These are phyloP conservation scores for Amphichorda felina DNA, from an alignment of 2,329 filamentous ascomycete genomes.

Conservation along the genomic window DNA sequence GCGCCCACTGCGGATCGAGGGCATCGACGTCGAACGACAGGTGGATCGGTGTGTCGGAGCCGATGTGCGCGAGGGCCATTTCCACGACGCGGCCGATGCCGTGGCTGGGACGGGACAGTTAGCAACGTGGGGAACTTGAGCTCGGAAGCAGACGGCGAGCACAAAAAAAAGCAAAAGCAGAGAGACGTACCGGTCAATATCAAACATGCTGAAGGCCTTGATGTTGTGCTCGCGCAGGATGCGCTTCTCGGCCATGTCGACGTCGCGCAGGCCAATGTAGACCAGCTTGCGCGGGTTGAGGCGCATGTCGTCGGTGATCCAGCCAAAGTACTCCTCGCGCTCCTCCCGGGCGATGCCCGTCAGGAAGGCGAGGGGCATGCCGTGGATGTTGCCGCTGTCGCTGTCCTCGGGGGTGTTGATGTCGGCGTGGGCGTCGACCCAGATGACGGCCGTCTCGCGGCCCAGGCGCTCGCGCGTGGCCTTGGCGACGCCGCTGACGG, in stretches of 20 bases:
- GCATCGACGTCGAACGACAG: conserved; percentile 96
- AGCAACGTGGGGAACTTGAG: too few relatives aligned
- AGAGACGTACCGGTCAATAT: conserved; percentile 66
- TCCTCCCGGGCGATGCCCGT: conserved; percentile 73
- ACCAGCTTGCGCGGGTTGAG: conserved; percentile 75
- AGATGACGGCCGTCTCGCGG: conserved; percentile 86
- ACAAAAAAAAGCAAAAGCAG: neutral
- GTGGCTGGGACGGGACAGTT: conserved; percentile 37
- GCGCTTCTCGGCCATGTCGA: conserved; percentile 88
- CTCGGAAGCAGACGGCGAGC: neutral
- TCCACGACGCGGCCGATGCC: conserved; percentile 95
- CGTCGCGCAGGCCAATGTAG: conserved; percentile 90
- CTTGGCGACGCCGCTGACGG: conserved; percentile 75
- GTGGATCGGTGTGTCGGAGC: conserved; percentile 89
- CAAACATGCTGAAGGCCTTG: conserved; percentile 97
- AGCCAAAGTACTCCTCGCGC: conserved; percentile 74
- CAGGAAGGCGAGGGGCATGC: conserved; percentile 92
- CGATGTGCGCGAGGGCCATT: conserved; percentile 95
- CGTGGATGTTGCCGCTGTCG: conserved; percentile 87
- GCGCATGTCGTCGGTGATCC: conserved; percentile 64
- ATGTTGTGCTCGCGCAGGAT: conserved; percentile 81
- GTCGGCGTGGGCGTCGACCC: conserved; percentile 96
- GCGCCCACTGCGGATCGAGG: conserved; percentile 90
- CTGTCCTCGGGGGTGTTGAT: conserved; percentile 94
- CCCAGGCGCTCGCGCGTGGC: conserved; percentile 73